Percentiles rank a stretch among this genome's conserved stretches.
phyloP scores from a whole-genome alignment of 805 yeast genomes.

The Scheffersomyces spartinae region DNA sequence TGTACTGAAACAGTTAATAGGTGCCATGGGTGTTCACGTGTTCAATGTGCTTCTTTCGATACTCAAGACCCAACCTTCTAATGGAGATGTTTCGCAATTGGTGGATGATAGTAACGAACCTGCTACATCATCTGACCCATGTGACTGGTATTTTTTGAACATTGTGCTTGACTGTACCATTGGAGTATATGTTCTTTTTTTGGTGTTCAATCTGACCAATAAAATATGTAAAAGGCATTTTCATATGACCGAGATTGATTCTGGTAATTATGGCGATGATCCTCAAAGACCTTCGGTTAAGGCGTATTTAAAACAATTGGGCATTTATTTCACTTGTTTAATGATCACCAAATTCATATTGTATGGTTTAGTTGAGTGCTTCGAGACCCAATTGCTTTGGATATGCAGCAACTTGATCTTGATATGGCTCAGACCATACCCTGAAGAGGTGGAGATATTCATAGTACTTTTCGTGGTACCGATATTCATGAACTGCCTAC shows the following conservation, averaged over 20 bases:
- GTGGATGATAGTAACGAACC: conserved; percentile 22
- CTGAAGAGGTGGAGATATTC: conserved; percentile 66
- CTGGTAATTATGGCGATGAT: conserved; percentile 52
- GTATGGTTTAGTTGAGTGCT: conserved; percentile 49
- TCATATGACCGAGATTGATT: conserved; percentile 27
- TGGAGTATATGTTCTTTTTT: conserved; percentile 67
- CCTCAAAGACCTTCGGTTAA: conserved; percentile 41
- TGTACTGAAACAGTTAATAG: conserved; percentile 80
- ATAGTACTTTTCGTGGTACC: conserved; percentile 82
- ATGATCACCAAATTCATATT: conserved; percentile 57
- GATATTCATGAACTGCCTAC: conserved; percentile 60
- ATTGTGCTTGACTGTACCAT: conserved; percentile 85
- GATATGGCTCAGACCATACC: conserved; percentile 75
- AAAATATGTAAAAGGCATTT: conserved; percentile 33
- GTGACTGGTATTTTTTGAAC: conserved; percentile 91
- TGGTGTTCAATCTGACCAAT: conserved; percentile 37
- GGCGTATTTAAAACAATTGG: conserved; percentile 62
- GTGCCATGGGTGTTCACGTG: conserved; percentile 76
- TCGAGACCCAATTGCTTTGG: conserved; percentile 41
- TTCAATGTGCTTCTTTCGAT: conserved; percentile 66
- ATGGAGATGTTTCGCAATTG: conserved; percentile 4
- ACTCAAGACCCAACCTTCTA: conserved; percentile 27
- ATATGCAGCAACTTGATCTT: conserved; percentile 59
- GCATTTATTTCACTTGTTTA: conserved; percentile 53
- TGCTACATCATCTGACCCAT: conserved; percentile 43